Base-by-base conservation (phyloP, 2,329 filamentous ascomycete genomes). In the Ophiostoma himal-ulmi region DNA sequence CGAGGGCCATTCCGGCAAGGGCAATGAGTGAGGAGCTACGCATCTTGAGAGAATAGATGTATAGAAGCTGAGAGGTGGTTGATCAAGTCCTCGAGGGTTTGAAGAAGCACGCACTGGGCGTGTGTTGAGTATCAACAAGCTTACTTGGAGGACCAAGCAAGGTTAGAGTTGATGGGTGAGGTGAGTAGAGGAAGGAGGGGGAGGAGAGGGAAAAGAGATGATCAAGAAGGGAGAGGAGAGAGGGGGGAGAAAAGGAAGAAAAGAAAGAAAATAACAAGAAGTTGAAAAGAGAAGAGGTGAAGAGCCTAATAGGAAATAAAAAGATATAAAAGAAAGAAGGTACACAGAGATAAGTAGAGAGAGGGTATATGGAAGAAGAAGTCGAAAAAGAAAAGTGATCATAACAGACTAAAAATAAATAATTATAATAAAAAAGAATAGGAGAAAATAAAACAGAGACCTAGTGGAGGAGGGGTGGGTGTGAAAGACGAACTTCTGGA, bases 1-100 rank as follows among this genome's bases (percentile, higher is more conserved):
- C 70, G 64, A 73, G 60, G 36, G 73, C 69, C 64, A 75, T 62
- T 30, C 70, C 71, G 48, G 74, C 39, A 13, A 70, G 60, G 41
- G 60, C 68, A 39, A 68, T 41, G 17, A 72, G 39, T 13, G 69
- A 71, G n/a, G 41, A 73, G 57, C 34, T 64, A 48, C 71, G 69
- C 70, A 70, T 72, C 37, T 22, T 70, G 72, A 14, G 30, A 54
- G 3, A 2, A 7, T 39, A 36, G 66, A n/a, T 41, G 41, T 36
- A 41, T 41, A 30, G 34, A 30, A 26, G 41, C 8, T 20, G 41
- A 67, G 62, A 5, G 68, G 22, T 39, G 54, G 57, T 34, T 34
- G 57, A 17, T 64, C 52, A 62, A 34, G 57, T 62, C 57, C 64
- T 66, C 64, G 11, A 3, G 26, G 10, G 8, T 6, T 5, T 17